A percentile compares a stretch with the other conserved stretches of the same genome.
phyloP scores from a whole-genome alignment of 495 filamentous ascomycete species.

The Penicillium ucsense region DNA sequence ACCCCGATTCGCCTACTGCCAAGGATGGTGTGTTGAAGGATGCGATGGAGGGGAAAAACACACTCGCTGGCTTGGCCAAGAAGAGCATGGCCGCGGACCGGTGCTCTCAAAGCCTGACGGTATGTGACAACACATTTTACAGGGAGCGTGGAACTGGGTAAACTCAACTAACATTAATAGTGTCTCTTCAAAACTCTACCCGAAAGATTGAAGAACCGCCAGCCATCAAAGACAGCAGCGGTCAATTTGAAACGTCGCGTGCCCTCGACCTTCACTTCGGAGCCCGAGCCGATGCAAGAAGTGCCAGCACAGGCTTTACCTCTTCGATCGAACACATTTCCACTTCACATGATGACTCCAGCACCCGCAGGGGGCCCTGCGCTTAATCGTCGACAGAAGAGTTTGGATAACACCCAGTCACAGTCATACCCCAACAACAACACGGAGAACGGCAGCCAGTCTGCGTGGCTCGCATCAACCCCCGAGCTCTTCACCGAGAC shows the following conservation, averaged over 20 bases:
- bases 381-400: conserved; percentile 19
- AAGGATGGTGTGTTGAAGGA: conserved; percentile 71
- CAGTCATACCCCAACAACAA: conserved; percentile 5
- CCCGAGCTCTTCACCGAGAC: conserved; percentile 23
- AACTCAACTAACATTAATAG: conserved; percentile 22
- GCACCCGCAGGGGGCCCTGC: conserved; percentile 8
- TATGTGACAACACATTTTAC: conserved; percentile 28
- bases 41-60: conserved; percentile 71
- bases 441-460: conserved; percentile 14
- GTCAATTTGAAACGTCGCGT: conserved; percentile 36
- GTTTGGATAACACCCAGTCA: conserved; percentile 23
- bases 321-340: conserved; percentile 41
- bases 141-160: background rate
- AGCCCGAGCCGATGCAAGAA: conserved; percentile 16
- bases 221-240: conserved; percentile 25
- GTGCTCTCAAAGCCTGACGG: conserved; percentile 65
- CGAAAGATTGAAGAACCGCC: conserved; percentile 51
- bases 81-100: conserved; percentile 83
- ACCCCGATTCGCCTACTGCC: conserved; percentile 65
- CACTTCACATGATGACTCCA: conserved; percentile 25
- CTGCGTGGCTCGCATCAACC: conserved; percentile 22
- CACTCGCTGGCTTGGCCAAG: conserved; percentile 66
- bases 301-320: conserved; percentile 23
- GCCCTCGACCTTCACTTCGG: conserved; percentile 17
- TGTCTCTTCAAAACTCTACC: conserved; percentile 75